Percentiles rank a stretch among this genome's conserved stretches.
Conservation (phyloP, 495 filamentous ascomycete species). For the Ramalina peruviana region DNA sequence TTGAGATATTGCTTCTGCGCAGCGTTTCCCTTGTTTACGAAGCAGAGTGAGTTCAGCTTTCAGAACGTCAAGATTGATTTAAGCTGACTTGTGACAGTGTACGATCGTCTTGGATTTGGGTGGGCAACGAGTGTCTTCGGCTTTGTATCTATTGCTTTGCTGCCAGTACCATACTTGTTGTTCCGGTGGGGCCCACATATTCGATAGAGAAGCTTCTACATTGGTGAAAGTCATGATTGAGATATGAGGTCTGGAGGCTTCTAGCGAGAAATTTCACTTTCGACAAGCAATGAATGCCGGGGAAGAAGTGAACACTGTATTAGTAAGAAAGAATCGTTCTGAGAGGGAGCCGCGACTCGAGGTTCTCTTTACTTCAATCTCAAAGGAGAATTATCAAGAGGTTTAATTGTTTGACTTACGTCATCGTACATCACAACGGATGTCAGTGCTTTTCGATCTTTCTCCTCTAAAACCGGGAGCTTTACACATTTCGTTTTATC, state of each 20-base stretch:
- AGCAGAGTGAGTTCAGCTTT: constrained; percentile 32
- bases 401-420: too few species aligned
- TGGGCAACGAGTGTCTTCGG: constrained; percentile 49
- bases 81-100: constrained; percentile 29
- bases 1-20: constrained; percentile 47
- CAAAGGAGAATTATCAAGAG: too few species aligned
- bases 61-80: background rate
- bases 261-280: background rate
- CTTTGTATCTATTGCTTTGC: constrained; percentile 41
- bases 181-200: constrained; percentile 31
- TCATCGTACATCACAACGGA: too few species aligned
- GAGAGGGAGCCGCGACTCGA: too few species aligned
- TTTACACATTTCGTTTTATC: too few species aligned
- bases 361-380: too few species aligned
- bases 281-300: too few species aligned
- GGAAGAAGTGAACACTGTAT: too few species aligned
- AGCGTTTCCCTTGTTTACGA: constrained; percentile 51
- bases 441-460: too few species aligned
- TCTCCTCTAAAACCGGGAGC: too few species aligned
- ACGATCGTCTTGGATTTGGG: constrained; percentile 36
- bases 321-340: too few species aligned
- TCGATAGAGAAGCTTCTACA: constrained; percentile 16
- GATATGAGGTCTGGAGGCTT: background rate
- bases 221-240: background rate
- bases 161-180: constrained; percentile 44